A percentile compares a stretch with the other conserved stretches of the same genome.
These are phyloP conservation scores for Xylariaceae sp. DNA, from an alignment of 2,329 filamentous ascomycete species.

Conservation along the genomic window DNA sequence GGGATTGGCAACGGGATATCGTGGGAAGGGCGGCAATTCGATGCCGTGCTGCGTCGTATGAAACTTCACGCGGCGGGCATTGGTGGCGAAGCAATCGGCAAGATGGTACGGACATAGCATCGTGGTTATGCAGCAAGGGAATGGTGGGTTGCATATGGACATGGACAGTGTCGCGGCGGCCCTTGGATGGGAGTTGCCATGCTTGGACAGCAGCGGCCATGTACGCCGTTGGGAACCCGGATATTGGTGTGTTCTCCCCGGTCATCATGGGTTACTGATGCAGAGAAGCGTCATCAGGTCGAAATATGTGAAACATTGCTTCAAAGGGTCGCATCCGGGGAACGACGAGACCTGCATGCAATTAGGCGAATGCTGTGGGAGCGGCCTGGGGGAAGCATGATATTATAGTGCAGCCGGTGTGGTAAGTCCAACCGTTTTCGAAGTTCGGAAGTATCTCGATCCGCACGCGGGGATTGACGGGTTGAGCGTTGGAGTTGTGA, in stretches of 20 bases:
- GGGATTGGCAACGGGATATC: slow-evolving; percentile 7
- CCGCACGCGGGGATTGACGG: background rate
- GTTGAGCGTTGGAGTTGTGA: background rate
- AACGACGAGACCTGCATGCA: background rate
- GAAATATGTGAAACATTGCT: background rate
- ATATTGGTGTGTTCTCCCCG: background rate
- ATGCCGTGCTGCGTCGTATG: slow-evolving; percentile 11
- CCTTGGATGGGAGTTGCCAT: background rate
- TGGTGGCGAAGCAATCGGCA: background rate
- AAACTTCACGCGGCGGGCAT: slow-evolving; percentile 1
- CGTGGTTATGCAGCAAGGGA: background rate
- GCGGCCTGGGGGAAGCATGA: background rate
- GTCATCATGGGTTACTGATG: background rate
- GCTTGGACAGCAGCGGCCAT: background rate
- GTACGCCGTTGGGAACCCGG: background rate
- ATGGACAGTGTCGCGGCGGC: background rate
- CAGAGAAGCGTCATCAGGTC: background rate
- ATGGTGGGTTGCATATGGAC: slow-evolving; percentile 3
- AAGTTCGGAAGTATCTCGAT: background rate
- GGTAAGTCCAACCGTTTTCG: background rate
- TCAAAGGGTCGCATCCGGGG: background rate
- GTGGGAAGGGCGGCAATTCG: slow-evolving; percentile 9
- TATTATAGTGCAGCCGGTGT: background rate
- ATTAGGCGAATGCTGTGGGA: too few relatives aligned
- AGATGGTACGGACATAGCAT: background rate